Conservation (phyloP, 192 early-diverging fungal genomes). For the Rhizophagus prolifer region DNA sequence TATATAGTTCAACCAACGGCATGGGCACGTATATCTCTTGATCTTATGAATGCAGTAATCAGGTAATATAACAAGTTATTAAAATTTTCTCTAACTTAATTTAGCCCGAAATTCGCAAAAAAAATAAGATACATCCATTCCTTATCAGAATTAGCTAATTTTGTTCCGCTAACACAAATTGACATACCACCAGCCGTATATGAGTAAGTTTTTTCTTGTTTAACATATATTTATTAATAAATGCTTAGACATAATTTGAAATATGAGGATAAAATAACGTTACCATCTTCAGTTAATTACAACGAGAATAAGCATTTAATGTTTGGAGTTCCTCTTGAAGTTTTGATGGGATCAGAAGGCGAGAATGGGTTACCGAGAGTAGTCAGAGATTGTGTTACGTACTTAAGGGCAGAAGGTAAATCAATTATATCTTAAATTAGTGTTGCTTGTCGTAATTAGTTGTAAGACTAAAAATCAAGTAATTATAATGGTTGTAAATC, state of each 20-base stretch:
- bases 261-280: conserved; percentile 42
- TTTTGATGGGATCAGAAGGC: conserved; percentile 71
- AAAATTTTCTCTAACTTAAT: conserved; percentile 12
- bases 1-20: conserved; percentile 91
- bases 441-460: no score
- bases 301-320: conserved; percentile 42
- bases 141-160: conserved; percentile 62
- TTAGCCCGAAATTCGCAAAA: conserved; percentile 85
- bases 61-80: conserved; percentile 53
- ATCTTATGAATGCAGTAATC: conserved; percentile 80
- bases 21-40: conserved; percentile 80
- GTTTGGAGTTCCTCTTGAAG: conserved; percentile 78
- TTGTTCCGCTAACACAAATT: conserved; percentile 73
- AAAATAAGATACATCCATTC: conserved; percentile 83
- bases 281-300: conserved; percentile 35
- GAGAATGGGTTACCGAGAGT: conserved; percentile 77
- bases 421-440: background rate
- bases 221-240: background rate
- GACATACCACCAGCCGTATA: conserved; percentile 71
- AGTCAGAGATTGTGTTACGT: conserved; percentile 69
- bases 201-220: conserved; percentile 44
- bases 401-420: conserved; percentile 65
- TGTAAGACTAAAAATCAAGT: no score
- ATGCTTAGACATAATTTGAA: conserved; percentile 40
- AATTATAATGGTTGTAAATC: no score